Conservation (phyloP, 1,139 yeast genomes). For the Candida frijolesensis region DNA sequence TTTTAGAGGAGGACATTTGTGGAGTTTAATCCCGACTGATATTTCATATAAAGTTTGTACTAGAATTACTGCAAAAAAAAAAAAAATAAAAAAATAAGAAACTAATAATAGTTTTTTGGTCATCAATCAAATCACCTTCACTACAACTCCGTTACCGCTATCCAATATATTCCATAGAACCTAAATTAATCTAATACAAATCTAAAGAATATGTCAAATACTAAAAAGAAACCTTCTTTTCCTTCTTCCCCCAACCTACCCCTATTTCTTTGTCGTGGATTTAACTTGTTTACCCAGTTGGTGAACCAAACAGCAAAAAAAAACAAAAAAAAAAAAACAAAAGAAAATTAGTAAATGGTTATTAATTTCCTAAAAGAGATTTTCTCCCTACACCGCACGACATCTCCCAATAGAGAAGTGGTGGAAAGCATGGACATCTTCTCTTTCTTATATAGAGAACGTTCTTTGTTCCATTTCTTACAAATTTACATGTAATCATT, state of each 20-base stretch:
- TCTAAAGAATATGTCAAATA: neutral
- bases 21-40: neutral
- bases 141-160: too few species aligned
- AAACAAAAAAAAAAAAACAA: neutral
- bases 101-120: neutral
- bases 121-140: neutral
- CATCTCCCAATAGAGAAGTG: neutral
- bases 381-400: neutral
- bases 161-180: too few species aligned
- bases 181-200: neutral
- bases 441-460: too few species aligned
- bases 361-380: neutral
- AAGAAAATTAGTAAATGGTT: neutral
- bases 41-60: neutral
- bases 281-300: neutral
- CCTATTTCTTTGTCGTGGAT: neutral
- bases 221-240: neutral
- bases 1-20: too few species aligned
- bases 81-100: neutral
- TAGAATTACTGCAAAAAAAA: slow-evolving; percentile 2
- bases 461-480: too few species aligned
- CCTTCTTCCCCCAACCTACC: neutral
- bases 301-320: neutral
- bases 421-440: neutral
- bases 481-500: too few species aligned